Base-by-base conservation (phyloP, 2,329 filamentous ascomycete species). In the Knoxdaviesia capensis region DNA sequence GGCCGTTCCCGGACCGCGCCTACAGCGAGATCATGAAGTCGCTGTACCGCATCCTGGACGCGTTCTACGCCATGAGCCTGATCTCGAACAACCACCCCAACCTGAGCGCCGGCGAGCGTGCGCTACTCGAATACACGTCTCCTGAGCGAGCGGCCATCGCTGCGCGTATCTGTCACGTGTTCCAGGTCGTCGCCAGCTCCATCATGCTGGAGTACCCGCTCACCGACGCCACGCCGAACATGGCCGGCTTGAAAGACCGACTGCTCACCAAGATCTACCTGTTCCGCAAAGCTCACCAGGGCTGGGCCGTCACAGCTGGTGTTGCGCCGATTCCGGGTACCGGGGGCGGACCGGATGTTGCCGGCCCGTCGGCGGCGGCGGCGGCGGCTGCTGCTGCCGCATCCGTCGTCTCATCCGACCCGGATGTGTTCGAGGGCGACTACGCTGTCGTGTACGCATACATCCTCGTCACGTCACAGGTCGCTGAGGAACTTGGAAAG, bases 51-150 rank as follows among this genome's bases (percentile, higher is more conserved):
- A 83, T 94, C 59, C 74, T 96, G 5, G 87, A 94, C 58, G 80
- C 84, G 34, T 94, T 98, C 57, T 87, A 96, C 54, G 85, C 87
- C 41, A 94, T 98, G 84, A 92, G 88, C 48, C 74, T 94, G 7
- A 78, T 94, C 47, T 86, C 93, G 34, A 70, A 81, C 53, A 88
- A 87, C 52, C 82, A 88, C 45, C 65, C 78, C 7, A 71, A 71
- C 34, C 71, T 84, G 1, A 85, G 77, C 3, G 72, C 79, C 30
- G 87, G 88, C 4, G 88, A 96, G 60, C 75, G 79, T 43, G 77
- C 80, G 6, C 69, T 96, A 34, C 63, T 98, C 34, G 69, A 73
- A 47, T 86, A 82, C 55, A 96, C 90, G 1, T 69, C 74, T 5
- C 65, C 73, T 6, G 88, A 98, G 59, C 74, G 90, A 42, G 73